Base-by-base conservation (phyloP, 78 protist genomes). In the Anaeramoeba ignava region DNA sequence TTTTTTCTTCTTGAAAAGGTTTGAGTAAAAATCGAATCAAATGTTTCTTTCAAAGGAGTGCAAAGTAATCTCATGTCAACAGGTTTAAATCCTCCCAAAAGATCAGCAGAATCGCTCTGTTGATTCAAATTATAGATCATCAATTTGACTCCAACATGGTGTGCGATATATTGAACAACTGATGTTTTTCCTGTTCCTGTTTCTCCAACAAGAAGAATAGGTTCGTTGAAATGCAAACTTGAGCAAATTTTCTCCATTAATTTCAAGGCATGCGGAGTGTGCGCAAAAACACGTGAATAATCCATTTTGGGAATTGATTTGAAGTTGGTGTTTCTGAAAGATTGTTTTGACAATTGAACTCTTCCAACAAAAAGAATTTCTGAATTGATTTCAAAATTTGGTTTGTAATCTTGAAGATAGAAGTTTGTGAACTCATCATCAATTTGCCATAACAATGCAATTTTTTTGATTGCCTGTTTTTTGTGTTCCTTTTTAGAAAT, bases 71-170 rank as follows among this genome's bases (percentile, higher is more conserved):
- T 82, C 90, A 91, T 82, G 73, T 95, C 95, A 0, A 93, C 94
- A 34, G 99, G 99, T 37, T 88, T 86, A 82, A 90, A 98, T 3
- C 99, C 99, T 41, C 99, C 99, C n/a, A 98, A 82, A 23, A 98
- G 84, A 41, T 97, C 99, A 1, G 93, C 1, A 36, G 91, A 36
- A 36, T 96, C 99, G 2, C 92, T 88, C 91, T 98, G 99, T 88
- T 94, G 96, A 81, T 84, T 89, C 82, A 97, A 88, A 91, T 98
- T 97, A 85, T 91, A 83, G 2, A 91, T 90, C 12, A 89, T 85
- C 40, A 96, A 88, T 68, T 39, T 85, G 79, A 78, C 79, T 38
- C 93, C 91, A 1, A 90, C 40, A 39, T 17, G 41, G 33, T 39
- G 54, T 12, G 99, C 97, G 38, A 98, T 90, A n/a, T 92, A 81